phyloP scores from a whole-genome alignment of 1,284 basidiomycete species.

The Austroboletus niveus region DNA sequence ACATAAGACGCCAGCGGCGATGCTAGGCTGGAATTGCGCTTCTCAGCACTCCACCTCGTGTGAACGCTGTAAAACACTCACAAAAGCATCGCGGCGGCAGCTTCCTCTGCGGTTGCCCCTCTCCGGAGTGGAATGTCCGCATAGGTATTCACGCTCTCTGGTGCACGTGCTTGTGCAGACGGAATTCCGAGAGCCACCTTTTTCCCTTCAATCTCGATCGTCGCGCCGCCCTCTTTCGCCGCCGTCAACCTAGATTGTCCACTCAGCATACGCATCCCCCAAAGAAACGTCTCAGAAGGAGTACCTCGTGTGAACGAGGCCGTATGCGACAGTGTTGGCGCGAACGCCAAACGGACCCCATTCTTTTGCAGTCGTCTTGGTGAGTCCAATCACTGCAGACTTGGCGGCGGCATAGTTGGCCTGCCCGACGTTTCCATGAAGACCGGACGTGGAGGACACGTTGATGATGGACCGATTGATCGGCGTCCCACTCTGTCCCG shows the following conservation, averaged over 20 bases:
- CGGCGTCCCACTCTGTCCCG: slow-evolving; percentile 39
- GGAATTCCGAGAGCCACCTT: slow-evolving; percentile 82
- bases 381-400: slow-evolving; percentile 72
- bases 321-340: slow-evolving; percentile 80
- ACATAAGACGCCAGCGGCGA: slow-evolving; percentile 80
- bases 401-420: slow-evolving; percentile 83
- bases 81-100: slow-evolving; percentile 71
- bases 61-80: slow-evolving; percentile 37
- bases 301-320: slow-evolving; percentile 70
- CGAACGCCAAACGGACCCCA: slow-evolving; percentile 84
- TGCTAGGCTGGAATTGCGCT: slow-evolving; percentile 48
- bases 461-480: slow-evolving; percentile 79
- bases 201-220: slow-evolving; percentile 81
- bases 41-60: slow-evolving; percentile 9
- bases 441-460: slow-evolving; percentile 73
- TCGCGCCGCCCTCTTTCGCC: slow-evolving; percentile 74
- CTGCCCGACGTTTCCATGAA: slow-evolving; percentile 85
- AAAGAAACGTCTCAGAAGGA: background rate
- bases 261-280: slow-evolving; percentile 2
- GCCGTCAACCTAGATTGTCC: slow-evolving; percentile 51
- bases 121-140: slow-evolving; percentile 71
- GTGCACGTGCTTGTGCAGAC: slow-evolving; percentile 39
- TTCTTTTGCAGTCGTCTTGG: slow-evolving; percentile 85
- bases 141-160: slow-evolving; percentile 37
- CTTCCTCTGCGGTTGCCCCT: slow-evolving; percentile 75